A percentile compares a stretch with the other conserved stretches of the same genome.
phyloP scores from a whole-genome alignment of 225 moss, liverwort and hornwort species.

The Rhytidiadelphus loreus region DNA sequence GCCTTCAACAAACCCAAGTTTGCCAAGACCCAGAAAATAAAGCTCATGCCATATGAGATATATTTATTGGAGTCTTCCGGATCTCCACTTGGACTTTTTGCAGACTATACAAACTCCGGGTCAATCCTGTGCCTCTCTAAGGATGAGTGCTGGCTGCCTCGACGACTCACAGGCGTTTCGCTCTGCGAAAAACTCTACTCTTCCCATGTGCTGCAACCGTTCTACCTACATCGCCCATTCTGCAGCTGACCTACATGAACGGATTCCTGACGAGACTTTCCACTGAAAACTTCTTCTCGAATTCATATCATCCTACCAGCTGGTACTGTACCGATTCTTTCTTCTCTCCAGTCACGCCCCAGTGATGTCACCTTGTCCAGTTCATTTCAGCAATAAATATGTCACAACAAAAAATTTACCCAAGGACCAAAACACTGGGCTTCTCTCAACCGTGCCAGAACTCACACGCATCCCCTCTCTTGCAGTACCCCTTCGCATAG shows the following conservation, averaged over 20 bases:
- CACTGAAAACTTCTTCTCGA: background rate
- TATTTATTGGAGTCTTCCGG: background rate
- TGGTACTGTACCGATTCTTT: background rate
- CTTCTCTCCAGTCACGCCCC: background rate
- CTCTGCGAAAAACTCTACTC: background rate
- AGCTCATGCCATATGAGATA: background rate
- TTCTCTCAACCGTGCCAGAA: conserved; percentile 74
- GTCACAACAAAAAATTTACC: background rate
- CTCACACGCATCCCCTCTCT: conserved; percentile 88
- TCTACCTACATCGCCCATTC: too few relatives aligned
- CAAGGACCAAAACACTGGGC: background rate
- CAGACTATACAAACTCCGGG: background rate
- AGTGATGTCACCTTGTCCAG: background rate
- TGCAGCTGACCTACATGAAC: background rate
- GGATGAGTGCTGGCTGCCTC: background rate
- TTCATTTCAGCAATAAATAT: background rate
- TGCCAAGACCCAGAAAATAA: background rate
- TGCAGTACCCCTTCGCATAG: conserved; percentile 80
- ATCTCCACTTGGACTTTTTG: background rate
- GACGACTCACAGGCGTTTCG: background rate
- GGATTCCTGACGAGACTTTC: background rate
- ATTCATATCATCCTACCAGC: background rate
- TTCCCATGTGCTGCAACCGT: background rate
- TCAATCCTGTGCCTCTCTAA: background rate
- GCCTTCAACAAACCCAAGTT: background rate